Evolutionary conservation across 1,284 basidiomycete species (phyloP).

Genomic region (Trichosporon ovoides): DNA sequence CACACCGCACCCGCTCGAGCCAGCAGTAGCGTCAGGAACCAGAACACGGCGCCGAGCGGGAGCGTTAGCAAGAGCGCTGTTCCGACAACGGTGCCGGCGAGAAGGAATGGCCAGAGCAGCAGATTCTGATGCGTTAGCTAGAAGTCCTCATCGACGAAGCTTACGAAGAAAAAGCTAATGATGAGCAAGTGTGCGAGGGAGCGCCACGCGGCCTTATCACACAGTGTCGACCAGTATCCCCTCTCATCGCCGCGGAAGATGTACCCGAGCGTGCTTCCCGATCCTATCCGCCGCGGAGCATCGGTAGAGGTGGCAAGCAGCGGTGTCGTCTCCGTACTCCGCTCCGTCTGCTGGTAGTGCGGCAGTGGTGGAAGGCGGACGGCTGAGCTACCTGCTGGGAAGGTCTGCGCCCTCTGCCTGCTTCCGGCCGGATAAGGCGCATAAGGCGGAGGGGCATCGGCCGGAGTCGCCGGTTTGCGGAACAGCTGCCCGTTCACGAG

Average conservation of each 20-base stretch:
- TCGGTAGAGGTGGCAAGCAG: background rate
- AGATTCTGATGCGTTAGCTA: conserved; percentile 32
- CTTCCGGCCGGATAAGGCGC: background rate
- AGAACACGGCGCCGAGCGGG: conserved; percentile 44
- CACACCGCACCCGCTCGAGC: conserved; percentile 40
- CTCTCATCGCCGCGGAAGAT: conserved; percentile 10
- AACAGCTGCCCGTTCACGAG: background rate
- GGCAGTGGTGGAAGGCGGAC: background rate
- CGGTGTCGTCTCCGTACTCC: background rate
- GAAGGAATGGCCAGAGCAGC: conserved; percentile 42
- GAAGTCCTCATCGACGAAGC: background rate
- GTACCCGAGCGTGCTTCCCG: background rate
- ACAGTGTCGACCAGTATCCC: conserved; percentile 36
- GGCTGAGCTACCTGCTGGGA: background rate
- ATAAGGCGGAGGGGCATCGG: background rate
- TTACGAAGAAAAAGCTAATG: conserved; percentile 46
- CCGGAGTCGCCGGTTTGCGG: background rate
- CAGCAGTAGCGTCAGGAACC: conserved; percentile 47
- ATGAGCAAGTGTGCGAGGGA: conserved; percentile 37
- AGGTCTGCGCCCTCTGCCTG: background rate
- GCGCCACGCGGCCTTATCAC: conserved; percentile 33
- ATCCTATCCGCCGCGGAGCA: too few relatives aligned
- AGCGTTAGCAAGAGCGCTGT: conserved; percentile 46
- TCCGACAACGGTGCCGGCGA: conserved; percentile 44
- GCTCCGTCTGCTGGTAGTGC: background rate